phyloP scores from a whole-genome alignment of 1,139 yeast species.

The Starmera stellimalicola region DNA sequence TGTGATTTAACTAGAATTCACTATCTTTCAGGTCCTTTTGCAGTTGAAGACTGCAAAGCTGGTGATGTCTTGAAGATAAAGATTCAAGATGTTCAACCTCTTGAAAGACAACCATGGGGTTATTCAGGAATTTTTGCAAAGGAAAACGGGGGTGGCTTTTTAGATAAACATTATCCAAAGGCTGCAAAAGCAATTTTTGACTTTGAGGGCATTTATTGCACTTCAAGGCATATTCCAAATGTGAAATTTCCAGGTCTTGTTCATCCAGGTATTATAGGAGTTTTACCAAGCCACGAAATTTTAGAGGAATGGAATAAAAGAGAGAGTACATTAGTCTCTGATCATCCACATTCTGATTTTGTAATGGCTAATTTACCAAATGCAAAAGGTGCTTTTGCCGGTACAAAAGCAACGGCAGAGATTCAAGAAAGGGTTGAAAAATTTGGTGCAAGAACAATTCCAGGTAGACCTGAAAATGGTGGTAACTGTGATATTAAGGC shows the following conservation, averaged over 20 bases:
- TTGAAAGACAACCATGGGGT: slow-evolving; percentile 45
- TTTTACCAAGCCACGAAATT: slow-evolving; percentile 35
- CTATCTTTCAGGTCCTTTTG: slow-evolving; percentile 39
- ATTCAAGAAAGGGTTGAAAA: slow-evolving; percentile 23
- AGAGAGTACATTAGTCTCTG: slow-evolving; percentile 26
- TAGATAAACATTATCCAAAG: slow-evolving; percentile 37
- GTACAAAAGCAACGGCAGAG: slow-evolving; percentile 23
- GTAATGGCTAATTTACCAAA: slow-evolving; percentile 35
- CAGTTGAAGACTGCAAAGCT: slow-evolving; percentile 34
- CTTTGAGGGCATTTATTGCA: slow-evolving; percentile 38
- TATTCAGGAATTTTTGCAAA: slow-evolving; percentile 39
- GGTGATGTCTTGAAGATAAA: slow-evolving; percentile 41
- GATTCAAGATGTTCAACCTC: slow-evolving; percentile 41
- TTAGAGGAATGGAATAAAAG: slow-evolving; percentile 35
- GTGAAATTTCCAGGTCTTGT: slow-evolving; percentile 28
- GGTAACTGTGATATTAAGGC: slow-evolving; percentile 45
- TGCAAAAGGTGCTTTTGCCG: slow-evolving; percentile 29
- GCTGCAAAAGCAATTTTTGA: slow-evolving; percentile 44
- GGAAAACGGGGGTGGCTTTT: slow-evolving; percentile 41
- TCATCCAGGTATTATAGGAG: slow-evolving; percentile 43
- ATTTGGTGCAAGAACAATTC: slow-evolving; percentile 41
- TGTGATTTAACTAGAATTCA: slow-evolving; percentile 37
- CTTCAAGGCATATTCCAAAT: slow-evolving; percentile 40
- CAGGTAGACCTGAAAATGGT: slow-evolving; percentile 44
- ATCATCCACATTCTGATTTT: slow-evolving; percentile 26